Conservation (phyloP, 257 asterid genomes). For the Solanum commersonii region DNA sequence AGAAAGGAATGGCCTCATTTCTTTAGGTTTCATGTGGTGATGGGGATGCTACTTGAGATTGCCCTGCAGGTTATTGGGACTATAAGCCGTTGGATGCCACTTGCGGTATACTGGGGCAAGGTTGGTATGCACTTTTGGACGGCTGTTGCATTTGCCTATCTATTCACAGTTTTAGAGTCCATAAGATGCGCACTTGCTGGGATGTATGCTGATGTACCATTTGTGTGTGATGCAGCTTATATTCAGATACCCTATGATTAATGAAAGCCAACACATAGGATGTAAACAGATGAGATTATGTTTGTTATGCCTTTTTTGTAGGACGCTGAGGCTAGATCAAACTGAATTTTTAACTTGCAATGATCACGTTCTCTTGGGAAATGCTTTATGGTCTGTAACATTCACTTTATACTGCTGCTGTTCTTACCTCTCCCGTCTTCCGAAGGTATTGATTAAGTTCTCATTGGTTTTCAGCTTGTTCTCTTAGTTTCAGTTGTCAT, state of each 20-base stretch:
- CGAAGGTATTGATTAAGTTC: background rate
- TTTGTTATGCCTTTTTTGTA: background rate
- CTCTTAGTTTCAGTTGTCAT: background rate
- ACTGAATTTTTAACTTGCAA: background rate
- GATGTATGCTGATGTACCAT: constrained; percentile 83
- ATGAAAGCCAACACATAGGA: background rate
- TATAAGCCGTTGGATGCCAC: constrained; percentile 85
- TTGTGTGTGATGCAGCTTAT: constrained; percentile 87
- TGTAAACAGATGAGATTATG: background rate
- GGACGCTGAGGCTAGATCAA: background rate
- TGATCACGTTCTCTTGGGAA: background rate
- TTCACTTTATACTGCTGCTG: background rate
- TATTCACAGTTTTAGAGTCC: constrained; percentile 82
- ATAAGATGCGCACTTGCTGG: constrained; percentile 76
- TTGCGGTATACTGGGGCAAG: constrained; percentile 70
- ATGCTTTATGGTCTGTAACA: background rate
- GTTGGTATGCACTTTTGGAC: constrained; percentile 88
- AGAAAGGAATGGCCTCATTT: constrained; percentile 94
- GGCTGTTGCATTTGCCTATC: constrained; percentile 48
- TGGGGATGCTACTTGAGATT: constrained; percentile 90
- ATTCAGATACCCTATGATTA: constrained; percentile 82
- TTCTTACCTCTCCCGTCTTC: background rate
- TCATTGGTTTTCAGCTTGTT: background rate
- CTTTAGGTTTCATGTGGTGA: constrained; percentile 82
- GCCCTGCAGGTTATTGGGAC: constrained; percentile 75